Base-by-base conservation (phyloP, 305 asterid genomes). In the Salvia sclarea region DNA sequence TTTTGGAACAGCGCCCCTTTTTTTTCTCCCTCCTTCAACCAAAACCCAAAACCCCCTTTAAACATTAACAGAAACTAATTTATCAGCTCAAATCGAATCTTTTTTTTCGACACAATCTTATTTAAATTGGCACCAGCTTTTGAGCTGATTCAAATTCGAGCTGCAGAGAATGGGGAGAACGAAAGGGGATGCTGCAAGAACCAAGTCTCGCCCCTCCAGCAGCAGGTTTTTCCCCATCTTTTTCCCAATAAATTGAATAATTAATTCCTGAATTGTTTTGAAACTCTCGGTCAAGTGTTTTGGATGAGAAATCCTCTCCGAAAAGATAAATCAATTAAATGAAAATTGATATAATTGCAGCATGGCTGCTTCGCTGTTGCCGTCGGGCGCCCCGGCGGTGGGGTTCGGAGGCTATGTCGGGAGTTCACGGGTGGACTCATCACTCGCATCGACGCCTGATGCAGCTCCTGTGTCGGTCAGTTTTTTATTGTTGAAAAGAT, bases 121-220 rank as follows among this genome's bases (percentile, higher is more conserved):
- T 40, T 45, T 7, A 2, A 28, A 21, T 20, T 53, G 54, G 16
- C 13, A 10, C 48, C 41, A 31, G 9, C 17, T 37, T 55, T 21
- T 21, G 9, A 44, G 40, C 62, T 40, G 61, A 64, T 75, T 50
- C 48, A 12, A 12, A 54, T 43, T 30, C 33, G 44, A 56, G 65
- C 41, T 61, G 76, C 65, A 53, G 35, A 78, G 40, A 72, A 94
- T 94, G 99, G 99, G 99, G 76, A 91, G 72, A 77, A 70, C 90
- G 16, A 94, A 91, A 77, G 99, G 98, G 76, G 99, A 94, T 49
- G 96, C 89, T 76, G 83, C 89, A 35, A 87, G 98, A 82, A 86
- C 87, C 88, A 94, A 91, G 92, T 85, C 96, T 76, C 99, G 98
- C 74, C 95, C 99, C 66, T 91, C 99, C 52, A 94, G 98, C 89